phyloP scores from a whole-genome alignment of 371 early-diverging fungal species.

The Mortierella sp. region DNA sequence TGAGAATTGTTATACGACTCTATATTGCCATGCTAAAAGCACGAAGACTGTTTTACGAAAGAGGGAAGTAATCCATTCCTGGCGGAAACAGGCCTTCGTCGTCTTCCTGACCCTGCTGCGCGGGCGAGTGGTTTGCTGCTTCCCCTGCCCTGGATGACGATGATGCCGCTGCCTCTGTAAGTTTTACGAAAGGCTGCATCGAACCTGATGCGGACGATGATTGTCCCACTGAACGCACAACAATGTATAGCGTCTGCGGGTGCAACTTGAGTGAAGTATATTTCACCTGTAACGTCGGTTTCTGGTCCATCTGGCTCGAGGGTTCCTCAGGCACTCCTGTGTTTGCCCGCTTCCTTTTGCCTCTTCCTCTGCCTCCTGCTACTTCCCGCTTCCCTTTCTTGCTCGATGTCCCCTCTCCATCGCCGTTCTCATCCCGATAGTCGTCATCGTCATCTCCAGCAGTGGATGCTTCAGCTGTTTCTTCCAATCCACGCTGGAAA shows the following conservation, averaged over 20 bases:
- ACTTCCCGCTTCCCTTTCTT: constrained; percentile 10
- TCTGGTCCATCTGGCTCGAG: constrained; percentile 24
- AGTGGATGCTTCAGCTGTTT: neutral
- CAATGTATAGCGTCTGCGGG: constrained; percentile 45
- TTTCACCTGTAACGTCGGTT: constrained; percentile 42
- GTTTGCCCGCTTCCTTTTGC: constrained; percentile 13
- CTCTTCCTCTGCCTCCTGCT: neutral
- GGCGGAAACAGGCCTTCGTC: constrained; percentile 37
- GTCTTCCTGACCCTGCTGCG: constrained; percentile 7
- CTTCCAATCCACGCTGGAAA: constrained; percentile 4
- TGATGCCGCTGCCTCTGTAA: neutral
- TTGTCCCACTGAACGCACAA: constrained; percentile 19
- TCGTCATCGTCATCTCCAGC: constrained; percentile 4
- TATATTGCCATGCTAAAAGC: neutral
- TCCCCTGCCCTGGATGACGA: neutral
- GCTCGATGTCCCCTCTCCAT: neutral
- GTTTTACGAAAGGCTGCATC: constrained; percentile 2
- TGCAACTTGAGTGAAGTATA: constrained; percentile 23
- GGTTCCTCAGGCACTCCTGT: neutral
- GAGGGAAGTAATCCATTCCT: constrained; percentile 29
- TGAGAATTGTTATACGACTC: too few species aligned
- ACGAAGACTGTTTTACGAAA: neutral
- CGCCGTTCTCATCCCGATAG: neutral
- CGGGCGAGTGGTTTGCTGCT: neutral
- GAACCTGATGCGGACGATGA: neutral